Base-by-base conservation (phyloP, 495 filamentous ascomycete genomes). In the Astrocystis sublimbata region DNA sequence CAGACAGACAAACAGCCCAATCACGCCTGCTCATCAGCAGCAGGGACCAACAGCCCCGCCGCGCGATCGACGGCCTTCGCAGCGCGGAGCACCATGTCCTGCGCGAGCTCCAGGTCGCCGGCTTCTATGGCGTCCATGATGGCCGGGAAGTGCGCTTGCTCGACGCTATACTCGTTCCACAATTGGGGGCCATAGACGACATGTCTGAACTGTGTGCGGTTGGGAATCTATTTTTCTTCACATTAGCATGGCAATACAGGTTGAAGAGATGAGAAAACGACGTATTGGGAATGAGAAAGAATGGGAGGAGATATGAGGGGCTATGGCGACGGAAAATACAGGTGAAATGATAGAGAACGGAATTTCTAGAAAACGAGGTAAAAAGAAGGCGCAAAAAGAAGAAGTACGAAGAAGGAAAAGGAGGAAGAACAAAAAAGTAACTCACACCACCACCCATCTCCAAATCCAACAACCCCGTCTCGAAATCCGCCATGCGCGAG, bases 201-300 rank as follows among this genome's bases (percentile, higher is more conserved):
- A 76, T 98, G 96, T 72, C 94, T 96, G 81, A 92, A 98, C 77
- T 97, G 96, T 24, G 90, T 90, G 62, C 94, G 86, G 69, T 91
- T 90, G 31, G 92, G 92, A 28, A 96, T 80, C 89, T 94, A 62
- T 35, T 9, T 45, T 61, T 19, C 3, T 54, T 4, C 15, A 0
- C 9, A 10, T 70, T 58, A 67, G 21, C 28, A 58, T 45, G 23
- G 33, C 24, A 40, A 41, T 10, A 33, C 23, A n/a, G n/a, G n/a
- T n/a, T n/a, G n/a, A n/a, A n/a, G n/a, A n/a, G n/a, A n/a, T n/a
- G n/a, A n/a, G n/a, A n/a, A n/a, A n/a, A n/a, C n/a, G n/a, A n/a
- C n/a, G n/a, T n/a, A n/a, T n/a, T n/a, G n/a, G n/a, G n/a, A n/a
- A n/a, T n/a, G n/a, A n/a, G n/a, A n/a, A n/a, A n/a, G n/a, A n/a